phyloP scores from a whole-genome alignment of 2,329 filamentous ascomycete species.

The Paramyrothecium roridum region DNA sequence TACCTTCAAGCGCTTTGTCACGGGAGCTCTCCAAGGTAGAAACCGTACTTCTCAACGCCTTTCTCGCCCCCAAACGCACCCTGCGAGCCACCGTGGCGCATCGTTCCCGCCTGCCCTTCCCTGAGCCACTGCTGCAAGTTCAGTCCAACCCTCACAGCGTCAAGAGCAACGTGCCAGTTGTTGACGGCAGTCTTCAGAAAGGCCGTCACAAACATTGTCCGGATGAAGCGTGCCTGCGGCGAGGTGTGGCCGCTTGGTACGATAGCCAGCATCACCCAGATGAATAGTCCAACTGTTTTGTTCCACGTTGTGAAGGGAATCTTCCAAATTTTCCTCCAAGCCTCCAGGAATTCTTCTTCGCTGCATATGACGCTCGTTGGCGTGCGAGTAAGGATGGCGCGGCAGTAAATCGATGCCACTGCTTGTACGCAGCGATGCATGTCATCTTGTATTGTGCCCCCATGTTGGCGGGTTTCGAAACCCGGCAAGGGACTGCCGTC shows the following conservation, averaged over 20 bases:
- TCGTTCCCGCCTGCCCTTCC: slow-evolving; percentile 10
- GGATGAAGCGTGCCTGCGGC: slow-evolving; percentile 40
- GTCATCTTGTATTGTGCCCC: slow-evolving; percentile 27
- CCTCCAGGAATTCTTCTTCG: slow-evolving; percentile 32
- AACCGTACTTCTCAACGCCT: slow-evolving; percentile 12
- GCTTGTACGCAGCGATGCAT: slow-evolving; percentile 45
- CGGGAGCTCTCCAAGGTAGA: no score
- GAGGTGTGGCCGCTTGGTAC: slow-evolving; percentile 34
- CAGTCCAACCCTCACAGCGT: slow-evolving; percentile 31
- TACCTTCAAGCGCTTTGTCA: no score
- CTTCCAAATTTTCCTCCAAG: slow-evolving; percentile 47
- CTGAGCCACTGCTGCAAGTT: slow-evolving; percentile 41
- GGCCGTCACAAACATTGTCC: slow-evolving; percentile 39
- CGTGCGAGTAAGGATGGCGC: slow-evolving; percentile 37
- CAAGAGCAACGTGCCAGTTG: slow-evolving; percentile 42
- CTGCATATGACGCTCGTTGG: slow-evolving; percentile 39
- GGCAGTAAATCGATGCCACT: slow-evolving; percentile 44
- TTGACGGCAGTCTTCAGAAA: slow-evolving; percentile 44
- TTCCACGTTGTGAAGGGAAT: slow-evolving; percentile 44
- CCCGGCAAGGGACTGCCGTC: not conserved
- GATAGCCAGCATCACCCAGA: slow-evolving; percentile 44
- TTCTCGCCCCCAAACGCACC: slow-evolving; percentile 15
- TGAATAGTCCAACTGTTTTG: slow-evolving; percentile 42
- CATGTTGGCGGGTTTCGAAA: slow-evolving; percentile 8
- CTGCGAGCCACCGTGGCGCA: slow-evolving; percentile 10